phyloP scores from a whole-genome alignment of 257 asterid genomes.

The Solanum neorickii region DNA sequence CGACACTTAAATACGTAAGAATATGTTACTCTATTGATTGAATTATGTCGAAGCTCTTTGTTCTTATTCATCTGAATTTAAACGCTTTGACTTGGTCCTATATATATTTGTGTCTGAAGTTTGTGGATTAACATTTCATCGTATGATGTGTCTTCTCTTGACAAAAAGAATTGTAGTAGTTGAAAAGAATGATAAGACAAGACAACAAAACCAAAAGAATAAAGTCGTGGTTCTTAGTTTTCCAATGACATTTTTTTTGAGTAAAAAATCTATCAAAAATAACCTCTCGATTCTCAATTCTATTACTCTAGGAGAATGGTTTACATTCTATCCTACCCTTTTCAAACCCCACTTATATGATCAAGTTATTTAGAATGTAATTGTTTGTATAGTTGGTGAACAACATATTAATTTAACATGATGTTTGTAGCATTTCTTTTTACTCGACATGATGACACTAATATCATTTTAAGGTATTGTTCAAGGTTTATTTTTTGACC shows the following conservation, averaged over 20 bases:
- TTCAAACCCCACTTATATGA: background rate
- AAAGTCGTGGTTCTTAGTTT: background rate
- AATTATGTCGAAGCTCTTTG: background rate
- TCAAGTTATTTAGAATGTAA: background rate
- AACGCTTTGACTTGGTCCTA: background rate
- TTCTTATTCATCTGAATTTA: background rate
- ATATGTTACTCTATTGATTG: background rate
- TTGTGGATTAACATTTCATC: background rate
- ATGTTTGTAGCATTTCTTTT: background rate
- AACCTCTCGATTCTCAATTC: background rate
- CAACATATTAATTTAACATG: background rate
- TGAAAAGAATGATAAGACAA: slow-evolving; percentile 14
- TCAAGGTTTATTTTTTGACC: background rate
- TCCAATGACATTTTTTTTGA: background rate
- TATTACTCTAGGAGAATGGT: background rate
- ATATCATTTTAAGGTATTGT: background rate
- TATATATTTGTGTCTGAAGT: background rate
- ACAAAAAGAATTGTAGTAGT: slow-evolving; percentile 14
- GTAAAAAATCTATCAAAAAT: background rate
- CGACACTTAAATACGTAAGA: background rate
- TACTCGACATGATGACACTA: background rate
- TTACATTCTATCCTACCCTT: background rate
- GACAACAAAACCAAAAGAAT: background rate
- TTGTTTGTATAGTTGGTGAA: background rate
- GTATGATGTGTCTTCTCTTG: background rate